Evolutionary conservation across 352 stramenopile species (phyloP).

Genomic region (Thalassiosira livingstoniorum): DNA sequence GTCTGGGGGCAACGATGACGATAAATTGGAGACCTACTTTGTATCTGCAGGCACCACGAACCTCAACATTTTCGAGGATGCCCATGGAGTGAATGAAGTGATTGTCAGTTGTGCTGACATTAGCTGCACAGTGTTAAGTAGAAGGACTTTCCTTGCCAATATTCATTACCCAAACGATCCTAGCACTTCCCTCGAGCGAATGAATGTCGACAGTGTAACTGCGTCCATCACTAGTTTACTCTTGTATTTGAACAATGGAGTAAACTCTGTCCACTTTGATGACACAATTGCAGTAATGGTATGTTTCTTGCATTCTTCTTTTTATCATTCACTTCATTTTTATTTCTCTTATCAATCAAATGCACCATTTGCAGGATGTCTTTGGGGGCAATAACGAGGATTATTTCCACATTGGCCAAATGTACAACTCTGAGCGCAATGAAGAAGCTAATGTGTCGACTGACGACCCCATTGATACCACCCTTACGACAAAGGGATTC

Average conservation of each 20-base stretch:
- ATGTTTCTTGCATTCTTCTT: too few relatives aligned
- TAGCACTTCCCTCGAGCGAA: conserved; percentile 37
- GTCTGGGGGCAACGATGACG: conserved; percentile 29
- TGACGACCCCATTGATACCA: conserved; percentile 46
- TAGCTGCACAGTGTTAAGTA: conserved; percentile 28
- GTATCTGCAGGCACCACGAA: conserved; percentile 24
- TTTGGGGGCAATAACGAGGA: conserved; percentile 42
- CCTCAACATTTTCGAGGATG: conserved; percentile 31
- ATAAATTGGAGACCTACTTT: conserved; percentile 32
- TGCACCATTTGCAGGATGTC: too few relatives aligned
- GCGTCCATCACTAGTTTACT: conserved; percentile 36
- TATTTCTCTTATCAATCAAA: too few relatives aligned
- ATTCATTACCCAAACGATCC: conserved; percentile 27
- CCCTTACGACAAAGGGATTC: conserved; percentile 63
- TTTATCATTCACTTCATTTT: too few relatives aligned
- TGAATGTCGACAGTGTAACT: conserved; percentile 37
- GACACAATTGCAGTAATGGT: conserved; percentile 49
- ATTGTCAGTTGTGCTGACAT: conserved; percentile 32
- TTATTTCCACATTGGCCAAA: conserved; percentile 48
- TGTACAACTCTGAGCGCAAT: conserved; percentile 47
- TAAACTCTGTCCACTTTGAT: conserved; percentile 52
- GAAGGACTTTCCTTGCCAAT: conserved; percentile 45
- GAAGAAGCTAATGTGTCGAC: conserved; percentile 25
- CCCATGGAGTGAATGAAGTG: conserved; percentile 24
- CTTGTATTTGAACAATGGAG: conserved; percentile 40